phyloP scores from a whole-genome alignment of 2,329 filamentous ascomycete genomes.

The Paracamarosporium sp. region DNA sequence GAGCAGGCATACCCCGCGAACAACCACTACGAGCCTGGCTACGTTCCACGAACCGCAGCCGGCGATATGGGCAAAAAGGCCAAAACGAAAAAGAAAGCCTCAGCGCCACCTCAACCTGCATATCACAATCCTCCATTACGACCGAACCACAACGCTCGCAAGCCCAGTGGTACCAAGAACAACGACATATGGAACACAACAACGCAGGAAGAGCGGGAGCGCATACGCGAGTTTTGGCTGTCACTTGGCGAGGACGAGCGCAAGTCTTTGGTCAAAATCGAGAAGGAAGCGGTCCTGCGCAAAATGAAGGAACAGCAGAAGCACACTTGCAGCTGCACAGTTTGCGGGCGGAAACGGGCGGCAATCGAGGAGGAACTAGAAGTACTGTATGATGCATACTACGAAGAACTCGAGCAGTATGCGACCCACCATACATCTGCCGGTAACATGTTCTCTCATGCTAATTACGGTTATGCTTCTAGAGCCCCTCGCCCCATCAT shows the following conservation, averaged over 20 bases:
- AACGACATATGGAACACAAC: slow-evolving; percentile 98
- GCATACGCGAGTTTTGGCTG: slow-evolving; percentile 98
- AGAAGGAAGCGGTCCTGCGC: slow-evolving; percentile 95
- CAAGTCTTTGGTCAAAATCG: slow-evolving; percentile 94
- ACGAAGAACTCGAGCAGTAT: slow-evolving; percentile 96
- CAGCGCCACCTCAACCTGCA: slow-evolving; percentile 40
- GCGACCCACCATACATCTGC: slow-evolving; percentile 82
- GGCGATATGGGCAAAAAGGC: slow-evolving; percentile 56
- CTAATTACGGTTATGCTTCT: slow-evolving; percentile 63
- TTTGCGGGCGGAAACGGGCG: slow-evolving; percentile 93
- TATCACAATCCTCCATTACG: slow-evolving; percentile 40
- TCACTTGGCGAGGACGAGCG: slow-evolving; percentile 92
- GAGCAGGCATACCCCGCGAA: slow-evolving; percentile 41
- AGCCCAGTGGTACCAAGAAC: slow-evolving; percentile 58
- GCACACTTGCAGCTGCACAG: slow-evolving; percentile 96
- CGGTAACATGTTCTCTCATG: slow-evolving; percentile 72
- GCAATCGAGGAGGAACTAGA: slow-evolving; percentile 98
- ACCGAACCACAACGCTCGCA: slow-evolving; percentile 48
- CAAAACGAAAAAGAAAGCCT: slow-evolving; percentile 73
- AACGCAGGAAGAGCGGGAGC: slow-evolving; percentile 90
- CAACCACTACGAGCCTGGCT: slow-evolving; percentile 38
- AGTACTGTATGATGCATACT: slow-evolving; percentile 97
- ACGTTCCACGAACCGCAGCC: slow-evolving; percentile 28
- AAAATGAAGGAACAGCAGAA: slow-evolving; percentile 99
- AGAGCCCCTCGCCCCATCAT: slow-evolving; percentile 66